phyloP scores from a whole-genome alignment of 768 basidiomycete species.

The Mycena belliarum region DNA sequence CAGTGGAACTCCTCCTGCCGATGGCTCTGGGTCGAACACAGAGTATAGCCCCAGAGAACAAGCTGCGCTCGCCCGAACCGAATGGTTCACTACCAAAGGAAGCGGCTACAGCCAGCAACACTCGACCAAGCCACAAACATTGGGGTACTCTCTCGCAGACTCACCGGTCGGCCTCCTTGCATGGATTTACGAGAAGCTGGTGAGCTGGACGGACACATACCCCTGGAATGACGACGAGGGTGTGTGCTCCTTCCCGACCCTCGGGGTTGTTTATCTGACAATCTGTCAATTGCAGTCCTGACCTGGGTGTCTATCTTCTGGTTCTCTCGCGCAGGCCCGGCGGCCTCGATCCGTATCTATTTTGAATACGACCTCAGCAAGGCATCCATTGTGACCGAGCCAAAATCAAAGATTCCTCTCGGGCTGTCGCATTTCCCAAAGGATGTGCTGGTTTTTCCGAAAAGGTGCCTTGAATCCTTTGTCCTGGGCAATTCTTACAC shows the following conservation, averaged over 20 bases:
- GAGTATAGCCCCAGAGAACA: background rate
- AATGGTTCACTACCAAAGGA: background rate
- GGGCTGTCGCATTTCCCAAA: constrained; percentile 1
- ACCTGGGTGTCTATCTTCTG: constrained; percentile 6
- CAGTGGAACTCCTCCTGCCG: background rate
- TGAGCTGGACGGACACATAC: constrained; percentile 4
- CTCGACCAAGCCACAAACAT: background rate
- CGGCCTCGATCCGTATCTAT: constrained; percentile 7
- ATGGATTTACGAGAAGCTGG: constrained; percentile 34
- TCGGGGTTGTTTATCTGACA: no score
- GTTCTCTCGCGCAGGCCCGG: constrained; percentile 7
- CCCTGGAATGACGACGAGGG: constrained; percentile 12
- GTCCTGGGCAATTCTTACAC: background rate
- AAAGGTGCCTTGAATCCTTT: background rate
- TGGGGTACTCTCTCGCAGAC: constrained; percentile 33
- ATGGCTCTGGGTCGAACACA: background rate
- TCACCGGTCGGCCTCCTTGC: constrained; percentile 43
- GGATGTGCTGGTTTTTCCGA: background rate
- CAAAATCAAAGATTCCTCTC: background rate
- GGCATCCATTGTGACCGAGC: background rate
- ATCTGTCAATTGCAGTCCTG: background rate
- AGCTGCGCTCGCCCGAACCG: background rate
- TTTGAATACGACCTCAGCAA: background rate
- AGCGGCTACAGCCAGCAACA: background rate
- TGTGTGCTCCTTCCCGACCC: no score